These are phyloP conservation scores for Crithidia expoeki DNA, from an alignment of 208 protist genomes.

Conservation along the genomic window DNA sequence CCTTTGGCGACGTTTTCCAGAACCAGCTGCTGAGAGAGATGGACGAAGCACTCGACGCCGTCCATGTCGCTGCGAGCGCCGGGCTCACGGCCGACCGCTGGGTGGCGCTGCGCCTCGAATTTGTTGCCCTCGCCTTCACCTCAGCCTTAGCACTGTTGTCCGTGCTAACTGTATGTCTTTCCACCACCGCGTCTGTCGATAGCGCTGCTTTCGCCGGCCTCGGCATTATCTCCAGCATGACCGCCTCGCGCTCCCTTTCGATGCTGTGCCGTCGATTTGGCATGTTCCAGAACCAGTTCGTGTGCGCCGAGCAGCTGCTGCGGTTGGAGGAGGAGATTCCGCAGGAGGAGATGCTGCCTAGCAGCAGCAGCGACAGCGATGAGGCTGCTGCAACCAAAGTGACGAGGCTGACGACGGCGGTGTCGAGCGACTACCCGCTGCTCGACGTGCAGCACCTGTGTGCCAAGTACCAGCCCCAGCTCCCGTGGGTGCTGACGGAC, in stretches of 20 bases:
- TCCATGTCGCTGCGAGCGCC: conserved; percentile 55
- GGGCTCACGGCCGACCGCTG: conserved; percentile 69
- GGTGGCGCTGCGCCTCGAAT: conserved; percentile 70
- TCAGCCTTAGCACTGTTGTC: conserved; percentile 58
- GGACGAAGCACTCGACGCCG: conserved; percentile 62
- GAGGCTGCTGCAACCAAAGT: not conserved
- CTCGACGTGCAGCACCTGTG: conserved; percentile 67
- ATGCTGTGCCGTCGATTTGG: conserved; percentile 68
- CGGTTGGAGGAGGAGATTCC: conserved; percentile 50
- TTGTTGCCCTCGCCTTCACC: conserved; percentile 72
- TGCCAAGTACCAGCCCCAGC: conserved; percentile 66
- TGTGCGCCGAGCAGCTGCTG: conserved; percentile 74
- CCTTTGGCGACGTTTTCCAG: conserved; percentile 48
- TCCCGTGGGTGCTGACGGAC: conserved; percentile 71
- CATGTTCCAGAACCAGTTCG: conserved; percentile 81
- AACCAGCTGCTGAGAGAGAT: conserved; percentile 57
- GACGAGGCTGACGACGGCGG: conserved; percentile 2
- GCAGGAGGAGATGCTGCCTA: conserved; percentile 18
- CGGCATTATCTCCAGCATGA: conserved; percentile 68
- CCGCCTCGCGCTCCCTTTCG: conserved; percentile 50
- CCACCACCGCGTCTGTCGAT: conserved; percentile 30
- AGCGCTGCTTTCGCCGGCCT: conserved; percentile 64
- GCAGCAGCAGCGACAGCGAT: conserved; percentile 6
- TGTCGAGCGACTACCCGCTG: conserved; percentile 26
- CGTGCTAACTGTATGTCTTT: conserved; percentile 56